Percentiles rank a stretch among this genome's conserved stretches.
Conservation (phyloP, 2,329 filamentous ascomycete genomes). For the Alternaria viburni region DNA sequence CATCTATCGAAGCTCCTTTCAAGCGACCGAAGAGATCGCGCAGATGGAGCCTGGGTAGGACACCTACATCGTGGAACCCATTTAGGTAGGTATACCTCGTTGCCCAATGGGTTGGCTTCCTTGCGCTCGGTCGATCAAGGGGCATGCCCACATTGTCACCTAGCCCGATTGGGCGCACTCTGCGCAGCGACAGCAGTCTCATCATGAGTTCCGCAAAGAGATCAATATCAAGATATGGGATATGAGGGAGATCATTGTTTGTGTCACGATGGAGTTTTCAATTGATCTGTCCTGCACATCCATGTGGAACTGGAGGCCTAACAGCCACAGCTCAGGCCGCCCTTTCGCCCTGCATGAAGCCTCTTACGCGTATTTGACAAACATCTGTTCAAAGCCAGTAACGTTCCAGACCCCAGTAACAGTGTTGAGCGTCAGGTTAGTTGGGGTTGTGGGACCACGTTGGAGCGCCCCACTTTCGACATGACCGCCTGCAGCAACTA, state of each 20-base stretch:
- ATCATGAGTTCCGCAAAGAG: neutral
- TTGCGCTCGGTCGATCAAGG: neutral
- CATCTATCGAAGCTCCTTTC: neutral
- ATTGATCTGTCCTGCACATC: neutral
- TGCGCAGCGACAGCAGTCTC: neutral
- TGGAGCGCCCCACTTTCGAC: conserved; percentile 61
- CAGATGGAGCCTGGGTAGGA: neutral
- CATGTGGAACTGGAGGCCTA: neutral
- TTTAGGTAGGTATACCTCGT: neutral
- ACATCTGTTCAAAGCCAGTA: conserved; percentile 35
- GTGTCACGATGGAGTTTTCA: neutral
- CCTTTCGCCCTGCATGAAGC: neutral
- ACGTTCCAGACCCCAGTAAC: conserved; percentile 38
- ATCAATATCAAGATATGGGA: neutral
- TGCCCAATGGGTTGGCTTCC: neutral
- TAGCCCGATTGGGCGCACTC: neutral
- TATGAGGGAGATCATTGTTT: neutral
- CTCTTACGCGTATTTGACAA: conserved; percentile 37
- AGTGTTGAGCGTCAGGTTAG: conserved; percentile 42
- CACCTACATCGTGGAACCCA: neutral
- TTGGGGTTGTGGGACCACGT: conserved; percentile 45
- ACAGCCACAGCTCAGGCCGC: neutral
- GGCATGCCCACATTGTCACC: neutral
- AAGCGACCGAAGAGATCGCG: neutral
- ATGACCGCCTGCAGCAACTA: conserved; percentile 50